Percentiles rank a stretch among this genome's conserved stretches.
Evolutionary conservation across 2,329 filamentous ascomycete species (phyloP).

Genomic region (Alternaria hordeiaustralica): DNA sequence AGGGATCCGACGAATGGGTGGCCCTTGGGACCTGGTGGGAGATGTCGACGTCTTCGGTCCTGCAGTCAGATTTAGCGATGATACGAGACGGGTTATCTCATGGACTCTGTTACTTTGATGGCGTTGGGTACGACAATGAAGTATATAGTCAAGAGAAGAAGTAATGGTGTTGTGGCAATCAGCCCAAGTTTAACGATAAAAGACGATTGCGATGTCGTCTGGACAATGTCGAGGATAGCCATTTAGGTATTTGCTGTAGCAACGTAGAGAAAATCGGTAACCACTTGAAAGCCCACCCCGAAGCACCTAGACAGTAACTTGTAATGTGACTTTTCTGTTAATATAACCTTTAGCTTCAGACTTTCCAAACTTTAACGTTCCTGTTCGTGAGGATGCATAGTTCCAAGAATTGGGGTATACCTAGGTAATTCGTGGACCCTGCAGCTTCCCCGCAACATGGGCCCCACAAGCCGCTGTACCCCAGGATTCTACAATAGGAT

Average conservation of each 20-base stretch:
- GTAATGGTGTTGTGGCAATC: slow-evolving; percentile 19
- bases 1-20: slow-evolving; percentile 51
- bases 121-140: slow-evolving; percentile 40
- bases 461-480: slow-evolving; percentile 8
- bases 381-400: background rate
- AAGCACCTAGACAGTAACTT: background rate
- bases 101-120: slow-evolving; percentile 27
- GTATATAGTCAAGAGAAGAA: slow-evolving; percentile 32
- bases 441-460: slow-evolving; percentile 7
- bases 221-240: slow-evolving; percentile 14
- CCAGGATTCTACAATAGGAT: background rate
- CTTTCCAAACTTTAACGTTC: background rate
- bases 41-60: slow-evolving; percentile 41
- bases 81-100: background rate
- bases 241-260: background rate
- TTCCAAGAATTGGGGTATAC: slow-evolving; percentile 1
- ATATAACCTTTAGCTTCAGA: background rate
- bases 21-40: slow-evolving; percentile 50
- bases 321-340: fast-evolving
- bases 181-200: slow-evolving; percentile 21
- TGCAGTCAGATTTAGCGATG: slow-evolving; percentile 9
- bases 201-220: background rate
- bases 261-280: background rate
- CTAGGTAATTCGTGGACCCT: background rate
- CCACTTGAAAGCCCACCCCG: background rate